Percentiles rank a stretch among this genome's conserved stretches.
phyloP scores from a whole-genome alignment of 129 eudicot genomes.

The Calendula officinalis region DNA sequence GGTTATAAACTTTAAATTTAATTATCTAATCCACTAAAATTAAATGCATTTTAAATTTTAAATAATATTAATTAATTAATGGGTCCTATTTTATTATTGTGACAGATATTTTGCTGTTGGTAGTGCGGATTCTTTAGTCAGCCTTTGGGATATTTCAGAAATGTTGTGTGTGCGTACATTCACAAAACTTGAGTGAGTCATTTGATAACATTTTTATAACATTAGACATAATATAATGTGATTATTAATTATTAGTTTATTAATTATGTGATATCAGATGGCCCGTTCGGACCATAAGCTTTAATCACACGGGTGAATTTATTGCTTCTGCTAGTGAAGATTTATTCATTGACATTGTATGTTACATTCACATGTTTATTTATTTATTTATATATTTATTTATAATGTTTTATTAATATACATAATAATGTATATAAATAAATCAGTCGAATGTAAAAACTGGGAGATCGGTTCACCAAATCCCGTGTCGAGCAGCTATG shows the following conservation, averaged over 20 bases:
- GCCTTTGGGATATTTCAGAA: conserved; percentile 90
- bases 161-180: conserved; percentile 89
- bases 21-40: no score
- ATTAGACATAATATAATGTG: background rate
- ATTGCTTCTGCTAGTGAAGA: conserved; percentile 97
- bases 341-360: conserved; percentile 85
- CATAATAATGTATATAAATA: background rate
- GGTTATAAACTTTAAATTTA: conserved; percentile 28
- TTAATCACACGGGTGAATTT: conserved; percentile 87
- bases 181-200: conserved; percentile 81
- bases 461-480: conserved; percentile 88
- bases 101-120: conserved; percentile 98
- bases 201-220: background rate
- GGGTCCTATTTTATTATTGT: background rate
- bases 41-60: background rate
- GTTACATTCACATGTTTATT: conserved; percentile 1
- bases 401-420: no score
- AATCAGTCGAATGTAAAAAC: conserved; percentile 67
- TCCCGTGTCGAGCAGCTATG: conserved; percentile 94
- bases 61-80: background rate
- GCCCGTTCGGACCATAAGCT: conserved; percentile 96
- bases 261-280: conserved; percentile 48
- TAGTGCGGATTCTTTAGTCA: conserved; percentile 95
- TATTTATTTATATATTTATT: background rate
- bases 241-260: background rate